Percentiles rank a stretch among this genome's conserved stretches.
phyloP scores from a whole-genome alignment of 345 rosid species.

The Moringa oleifera region DNA sequence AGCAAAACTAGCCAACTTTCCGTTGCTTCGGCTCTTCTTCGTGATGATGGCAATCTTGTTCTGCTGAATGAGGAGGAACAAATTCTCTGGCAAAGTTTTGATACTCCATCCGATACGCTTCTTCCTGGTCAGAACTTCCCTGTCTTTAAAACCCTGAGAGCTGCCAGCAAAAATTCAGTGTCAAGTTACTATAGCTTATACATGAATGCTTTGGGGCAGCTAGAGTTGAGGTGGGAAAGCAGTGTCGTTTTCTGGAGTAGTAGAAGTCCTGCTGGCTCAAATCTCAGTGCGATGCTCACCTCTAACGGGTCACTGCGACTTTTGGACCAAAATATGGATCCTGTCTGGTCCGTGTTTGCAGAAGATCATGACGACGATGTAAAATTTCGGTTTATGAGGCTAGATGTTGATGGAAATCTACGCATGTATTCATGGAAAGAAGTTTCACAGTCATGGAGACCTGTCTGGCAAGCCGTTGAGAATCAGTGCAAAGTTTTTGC shows the following conservation, averaged over 20 bases:
- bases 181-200: conserved; percentile 73
- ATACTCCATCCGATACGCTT: conserved; percentile 59
- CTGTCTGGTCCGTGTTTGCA: conserved; percentile 58
- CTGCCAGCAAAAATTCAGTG: conserved; percentile 44
- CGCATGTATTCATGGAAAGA: conserved; percentile 70
- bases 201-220: conserved; percentile 44
- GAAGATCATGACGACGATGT: conserved; percentile 66
- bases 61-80: conserved; percentile 36
- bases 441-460: conserved; percentile 46
- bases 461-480: conserved; percentile 91
- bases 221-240: conserved; percentile 72
- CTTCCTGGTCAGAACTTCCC: conserved; percentile 67
- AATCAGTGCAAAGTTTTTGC: conserved; percentile 83
- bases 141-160: conserved; percentile 43
- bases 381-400: conserved; percentile 58
- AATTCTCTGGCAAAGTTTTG: conserved; percentile 75
- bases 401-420: conserved; percentile 75
- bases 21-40: conserved; percentile 53
- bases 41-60: conserved; percentile 68
- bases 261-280: conserved; percentile 29
- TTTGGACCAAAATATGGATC: conserved; percentile 24
- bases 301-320: conserved; percentile 58
- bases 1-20: conserved; percentile 45
- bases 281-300: conserved; percentile 52
- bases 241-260: conserved; percentile 51